Evolutionary conservation across 805 yeast genomes (phyloP).

Genomic region (Komagataella pastoris): DNA sequence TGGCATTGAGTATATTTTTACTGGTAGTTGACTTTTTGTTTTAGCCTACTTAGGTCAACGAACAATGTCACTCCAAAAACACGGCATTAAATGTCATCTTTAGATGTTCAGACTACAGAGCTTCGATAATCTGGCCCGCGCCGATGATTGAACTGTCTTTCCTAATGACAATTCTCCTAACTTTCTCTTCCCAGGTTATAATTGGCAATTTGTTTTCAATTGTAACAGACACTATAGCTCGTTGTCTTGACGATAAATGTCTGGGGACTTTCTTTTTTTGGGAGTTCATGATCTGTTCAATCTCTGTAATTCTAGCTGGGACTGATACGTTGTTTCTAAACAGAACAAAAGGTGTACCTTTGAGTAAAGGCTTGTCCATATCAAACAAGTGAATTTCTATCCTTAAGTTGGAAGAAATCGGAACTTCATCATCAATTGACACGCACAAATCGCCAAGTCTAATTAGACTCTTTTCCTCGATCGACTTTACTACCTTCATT

Average conservation of each 20-base stretch:
- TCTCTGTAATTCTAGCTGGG: conserved; percentile 50
- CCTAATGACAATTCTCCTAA: conserved; percentile 61
- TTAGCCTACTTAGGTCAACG: not conserved
- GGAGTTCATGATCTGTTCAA: conserved; percentile 19
- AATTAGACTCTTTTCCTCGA: conserved; percentile 21
- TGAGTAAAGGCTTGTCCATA: conserved; percentile 54
- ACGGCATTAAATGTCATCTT: not conserved
- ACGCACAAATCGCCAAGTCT: conserved; percentile 59
- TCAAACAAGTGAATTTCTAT: conserved; percentile 56
- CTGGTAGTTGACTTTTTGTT: conserved; percentile 37
- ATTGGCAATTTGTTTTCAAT: conserved; percentile 39
- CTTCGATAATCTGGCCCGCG: conserved; percentile 16
- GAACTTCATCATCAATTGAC: conserved; percentile 29
- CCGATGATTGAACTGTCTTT: conserved; percentile 62
- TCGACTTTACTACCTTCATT: conserved; percentile 18
- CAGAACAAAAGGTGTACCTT: conserved; percentile 67
- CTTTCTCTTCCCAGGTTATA: conserved; percentile 29
- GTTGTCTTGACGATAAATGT: conserved; percentile 48
- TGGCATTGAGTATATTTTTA: conserved; percentile 41
- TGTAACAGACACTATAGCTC: conserved; percentile 44
- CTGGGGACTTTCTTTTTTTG: conserved; percentile 21
- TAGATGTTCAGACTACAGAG: conserved; percentile 1
- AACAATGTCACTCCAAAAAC: not conserved
- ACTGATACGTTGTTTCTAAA: conserved; percentile 66
- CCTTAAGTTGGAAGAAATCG: conserved; percentile 31